A percentile compares a stretch with the other conserved stretches of the same genome.
These are phyloP conservation scores for Aspergillus sp. DNA, from an alignment of 2,329 filamentous ascomycete species.

Conservation along the genomic window DNA sequence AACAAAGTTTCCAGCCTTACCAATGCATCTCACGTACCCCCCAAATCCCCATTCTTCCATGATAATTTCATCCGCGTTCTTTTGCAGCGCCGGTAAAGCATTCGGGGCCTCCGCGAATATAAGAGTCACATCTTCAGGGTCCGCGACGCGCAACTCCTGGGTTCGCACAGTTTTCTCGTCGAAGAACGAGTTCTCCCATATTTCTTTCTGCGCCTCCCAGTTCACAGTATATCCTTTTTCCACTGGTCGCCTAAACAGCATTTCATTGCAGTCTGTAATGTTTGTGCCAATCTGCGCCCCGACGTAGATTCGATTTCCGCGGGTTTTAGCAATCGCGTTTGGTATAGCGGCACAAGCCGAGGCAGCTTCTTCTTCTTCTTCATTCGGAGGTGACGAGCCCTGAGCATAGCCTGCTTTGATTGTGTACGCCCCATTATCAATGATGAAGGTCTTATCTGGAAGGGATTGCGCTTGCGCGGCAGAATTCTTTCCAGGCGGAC, in stretches of 20 bases:
- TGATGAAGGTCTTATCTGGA: slow-evolving; percentile 70
- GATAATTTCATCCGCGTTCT: slow-evolving; percentile 91
- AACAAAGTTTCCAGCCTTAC: slow-evolving; percentile 44
- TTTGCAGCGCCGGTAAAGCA: slow-evolving; percentile 74
- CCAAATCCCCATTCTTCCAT: slow-evolving; percentile 97
- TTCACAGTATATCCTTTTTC: slow-evolving; percentile 95
- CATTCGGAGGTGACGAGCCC: slow-evolving; percentile 31
- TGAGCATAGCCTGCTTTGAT: slow-evolving; percentile 83
- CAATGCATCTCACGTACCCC: slow-evolving; percentile 75
- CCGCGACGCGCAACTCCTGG: slow-evolving; percentile 41
- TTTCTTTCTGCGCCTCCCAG: slow-evolving; percentile 93
- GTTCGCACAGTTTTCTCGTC: slow-evolving; percentile 64
- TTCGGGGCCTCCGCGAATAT: slow-evolving; percentile 85
- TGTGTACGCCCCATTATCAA: slow-evolving; percentile 91
- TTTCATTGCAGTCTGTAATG: slow-evolving; percentile 86
- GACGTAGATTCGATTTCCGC: slow-evolving; percentile 75
- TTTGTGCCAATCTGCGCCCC: slow-evolving; percentile 69
- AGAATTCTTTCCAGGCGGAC: slow-evolving; percentile 52
- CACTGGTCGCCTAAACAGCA: slow-evolving; percentile 81
- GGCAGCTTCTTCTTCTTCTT: slow-evolving; percentile 42
- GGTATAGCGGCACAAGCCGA: slow-evolving; percentile 68
- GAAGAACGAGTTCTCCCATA: slow-evolving; percentile 91
- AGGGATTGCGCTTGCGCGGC: slow-evolving; percentile 49
- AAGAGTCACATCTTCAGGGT: slow-evolving; percentile 78
- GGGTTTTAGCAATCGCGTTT: slow-evolving; percentile 84